phyloP scores from a whole-genome alignment of 306 rosid species.

The Fragaria iinumae region DNA sequence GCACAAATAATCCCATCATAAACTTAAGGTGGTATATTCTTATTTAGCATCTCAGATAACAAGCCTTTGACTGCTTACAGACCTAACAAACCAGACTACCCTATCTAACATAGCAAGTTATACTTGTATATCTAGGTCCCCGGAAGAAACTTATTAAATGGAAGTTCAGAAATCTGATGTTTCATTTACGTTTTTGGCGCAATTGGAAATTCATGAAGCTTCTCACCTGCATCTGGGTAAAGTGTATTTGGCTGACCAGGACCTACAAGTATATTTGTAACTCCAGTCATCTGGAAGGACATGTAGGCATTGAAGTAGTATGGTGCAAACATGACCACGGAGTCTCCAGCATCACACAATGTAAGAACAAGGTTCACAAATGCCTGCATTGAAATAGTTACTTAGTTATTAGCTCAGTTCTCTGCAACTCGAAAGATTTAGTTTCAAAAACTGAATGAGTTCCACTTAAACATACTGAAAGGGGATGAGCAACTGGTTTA shows the following conservation, averaged over 20 bases:
- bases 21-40: neutral
- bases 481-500: neutral
- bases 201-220: slow-evolving; percentile 8
- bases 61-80: slow-evolving; percentile 9
- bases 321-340: slow-evolving; percentile 88
- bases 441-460: neutral
- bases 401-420: slow-evolving; percentile 17
- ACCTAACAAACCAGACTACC: slow-evolving; percentile 8
- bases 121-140: slow-evolving; percentile 17
- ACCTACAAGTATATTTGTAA: slow-evolving; percentile 82
- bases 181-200: neutral
- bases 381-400: slow-evolving; percentile 57
- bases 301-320: slow-evolving; percentile 92
- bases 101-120: slow-evolving; percentile 8
- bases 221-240: slow-evolving; percentile 85
- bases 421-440: neutral
- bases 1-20: neutral
- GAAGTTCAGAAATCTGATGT: slow-evolving; percentile 11
- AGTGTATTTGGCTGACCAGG: slow-evolving; percentile 74
- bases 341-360: slow-evolving; percentile 90
- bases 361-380: slow-evolving; percentile 93
- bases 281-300: slow-evolving; percentile 96
- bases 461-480: neutral
- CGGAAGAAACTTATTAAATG: neutral
- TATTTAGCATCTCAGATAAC: neutral